phyloP scores from a whole-genome alignment of 2,329 filamentous ascomycete genomes.

The Zarea fungicola region DNA sequence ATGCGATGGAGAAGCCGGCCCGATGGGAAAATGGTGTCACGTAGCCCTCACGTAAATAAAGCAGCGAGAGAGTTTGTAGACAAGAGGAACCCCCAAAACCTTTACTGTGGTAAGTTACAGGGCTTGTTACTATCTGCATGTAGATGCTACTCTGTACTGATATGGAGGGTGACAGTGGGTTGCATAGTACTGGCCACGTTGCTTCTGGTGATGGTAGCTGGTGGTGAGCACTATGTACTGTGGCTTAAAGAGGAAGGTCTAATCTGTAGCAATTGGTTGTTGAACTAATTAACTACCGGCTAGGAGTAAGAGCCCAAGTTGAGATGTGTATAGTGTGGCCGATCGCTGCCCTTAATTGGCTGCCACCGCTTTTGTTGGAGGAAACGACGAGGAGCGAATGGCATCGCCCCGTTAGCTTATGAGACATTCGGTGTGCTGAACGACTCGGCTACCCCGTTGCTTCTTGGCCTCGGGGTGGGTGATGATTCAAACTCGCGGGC shows the following conservation, averaged over 20 bases:
- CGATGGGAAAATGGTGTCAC: conserved; percentile 3
- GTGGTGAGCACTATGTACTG: background rate
- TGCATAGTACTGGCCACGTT: conserved; percentile 9
- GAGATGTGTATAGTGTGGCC: background rate
- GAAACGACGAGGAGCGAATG: background rate
- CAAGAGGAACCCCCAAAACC: conserved; percentile 3
- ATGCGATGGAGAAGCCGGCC: background rate
- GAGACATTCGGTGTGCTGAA: conserved; percentile 6
- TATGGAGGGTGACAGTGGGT: background rate
- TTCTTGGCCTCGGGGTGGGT: background rate
- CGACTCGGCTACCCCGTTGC: background rate
- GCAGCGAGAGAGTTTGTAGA: background rate
- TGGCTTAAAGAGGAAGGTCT: conserved; percentile 10
- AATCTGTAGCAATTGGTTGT: background rate
- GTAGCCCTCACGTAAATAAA: conserved; percentile 8
- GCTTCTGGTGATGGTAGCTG: conserved; percentile 3
- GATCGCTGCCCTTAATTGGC: background rate
- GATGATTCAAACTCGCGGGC: background rate
- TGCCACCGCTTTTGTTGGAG: background rate
- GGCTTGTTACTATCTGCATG: too few relatives aligned
- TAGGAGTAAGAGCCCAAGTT: background rate
- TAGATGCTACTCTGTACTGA: too few relatives aligned
- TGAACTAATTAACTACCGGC: background rate
- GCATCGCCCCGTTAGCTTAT: background rate
- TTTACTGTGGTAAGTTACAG: background rate